Conservation (phyloP, 2,329 filamentous ascomycete genomes). For the Pseudogymnoascus sp. region DNA sequence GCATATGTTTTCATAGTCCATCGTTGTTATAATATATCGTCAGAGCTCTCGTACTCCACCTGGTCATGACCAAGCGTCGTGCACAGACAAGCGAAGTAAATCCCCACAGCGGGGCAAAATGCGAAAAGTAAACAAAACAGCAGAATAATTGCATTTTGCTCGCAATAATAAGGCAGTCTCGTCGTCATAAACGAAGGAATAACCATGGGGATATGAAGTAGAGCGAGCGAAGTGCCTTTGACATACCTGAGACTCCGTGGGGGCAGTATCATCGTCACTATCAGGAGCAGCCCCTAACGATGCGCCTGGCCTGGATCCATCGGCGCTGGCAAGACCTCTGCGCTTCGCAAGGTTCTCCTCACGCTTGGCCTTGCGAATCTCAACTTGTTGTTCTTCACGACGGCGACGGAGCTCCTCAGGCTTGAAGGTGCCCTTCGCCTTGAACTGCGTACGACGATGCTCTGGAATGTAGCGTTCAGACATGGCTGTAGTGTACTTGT, state of each 20-base stretch:
- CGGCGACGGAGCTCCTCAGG: conserved; percentile 96
- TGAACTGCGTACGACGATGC: conserved; percentile 98
- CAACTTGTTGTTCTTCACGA: conserved; percentile 97
- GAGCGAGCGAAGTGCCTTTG: conserved; percentile 10
- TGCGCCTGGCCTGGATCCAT: conserved; percentile 64
- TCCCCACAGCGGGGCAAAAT: conserved; percentile 10
- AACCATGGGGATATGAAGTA: neutral
- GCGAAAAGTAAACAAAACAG: conserved; percentile 11
- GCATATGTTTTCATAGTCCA: conserved; percentile 5
- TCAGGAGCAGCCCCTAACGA: conserved; percentile 83
- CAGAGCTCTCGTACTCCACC: neutral
- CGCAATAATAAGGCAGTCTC: neutral
- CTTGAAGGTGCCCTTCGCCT: conserved; percentile 99
- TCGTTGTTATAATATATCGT: conserved; percentile 10
- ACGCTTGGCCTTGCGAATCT: conserved; percentile 97
- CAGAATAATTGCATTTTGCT: conserved; percentile 3
- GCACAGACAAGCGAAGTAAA: conserved; percentile 9
- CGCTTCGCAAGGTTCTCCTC: conserved; percentile 99
- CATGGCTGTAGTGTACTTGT: conserved; percentile 47
- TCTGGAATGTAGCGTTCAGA: conserved; percentile 98
- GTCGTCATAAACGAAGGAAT: neutral
- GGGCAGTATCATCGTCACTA: conserved; percentile 93
- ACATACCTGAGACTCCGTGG: conserved; percentile 92
- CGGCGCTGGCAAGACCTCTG: conserved; percentile 80
- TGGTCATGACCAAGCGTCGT: neutral